phyloP scores from a whole-genome alignment of 1,139 yeast genomes.

The Scheffersomyces titani region DNA sequence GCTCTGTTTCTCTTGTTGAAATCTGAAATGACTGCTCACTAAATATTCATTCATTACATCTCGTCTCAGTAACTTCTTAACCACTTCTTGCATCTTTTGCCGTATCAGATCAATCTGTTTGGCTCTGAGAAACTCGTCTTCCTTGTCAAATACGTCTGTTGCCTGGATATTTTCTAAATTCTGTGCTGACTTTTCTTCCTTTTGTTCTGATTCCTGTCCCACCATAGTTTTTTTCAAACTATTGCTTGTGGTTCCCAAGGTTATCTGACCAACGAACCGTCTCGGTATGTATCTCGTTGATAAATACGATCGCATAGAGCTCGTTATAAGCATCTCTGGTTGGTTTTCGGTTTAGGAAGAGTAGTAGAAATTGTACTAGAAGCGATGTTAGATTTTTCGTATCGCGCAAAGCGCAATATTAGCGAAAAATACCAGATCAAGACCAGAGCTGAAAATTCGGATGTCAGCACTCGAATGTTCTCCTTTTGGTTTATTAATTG shows the following conservation, averaged over 20 bases:
- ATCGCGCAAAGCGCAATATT: neutral
- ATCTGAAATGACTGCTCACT: conserved; percentile 3
- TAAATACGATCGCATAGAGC: neutral
- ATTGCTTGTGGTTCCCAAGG: neutral
- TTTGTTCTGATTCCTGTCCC: neutral
- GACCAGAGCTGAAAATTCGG: too few relatives aligned
- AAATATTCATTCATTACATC: conserved; percentile 10
- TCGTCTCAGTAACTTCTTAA: neutral
- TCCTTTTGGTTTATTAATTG: neutral
- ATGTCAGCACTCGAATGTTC: neutral
- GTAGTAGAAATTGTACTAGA: neutral
- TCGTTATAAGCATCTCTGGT: neutral
- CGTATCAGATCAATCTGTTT: neutral
- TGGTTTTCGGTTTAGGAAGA: neutral
- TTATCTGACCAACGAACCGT: neutral
- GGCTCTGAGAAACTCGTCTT: neutral
- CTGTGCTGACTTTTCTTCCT: neutral
- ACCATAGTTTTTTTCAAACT: neutral
- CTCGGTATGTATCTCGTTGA: neutral
- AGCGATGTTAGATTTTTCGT: neutral
- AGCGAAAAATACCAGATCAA: neutral
- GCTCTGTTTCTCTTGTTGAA: conserved; percentile 2
- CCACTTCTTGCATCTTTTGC: neutral
- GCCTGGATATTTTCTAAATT: neutral
- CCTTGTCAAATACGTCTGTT: neutral